These are phyloP conservation scores for Spiromastix sp. DNA, from an alignment of 2,329 filamentous ascomycete species.

Conservation along the genomic window DNA sequence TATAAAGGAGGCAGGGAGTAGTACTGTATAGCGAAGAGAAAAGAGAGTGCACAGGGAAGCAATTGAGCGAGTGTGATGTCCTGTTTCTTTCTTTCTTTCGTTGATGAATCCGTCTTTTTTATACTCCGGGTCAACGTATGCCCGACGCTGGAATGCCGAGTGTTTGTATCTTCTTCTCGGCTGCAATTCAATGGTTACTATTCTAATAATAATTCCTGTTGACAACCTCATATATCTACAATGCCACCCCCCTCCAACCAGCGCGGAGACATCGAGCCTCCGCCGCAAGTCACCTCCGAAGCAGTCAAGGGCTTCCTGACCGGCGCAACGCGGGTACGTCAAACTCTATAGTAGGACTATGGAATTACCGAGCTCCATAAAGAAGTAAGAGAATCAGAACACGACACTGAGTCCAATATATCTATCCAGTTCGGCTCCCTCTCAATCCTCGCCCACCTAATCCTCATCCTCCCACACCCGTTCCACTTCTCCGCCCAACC, in stretches of 20 bases:
- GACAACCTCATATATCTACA: conserved; percentile 7
- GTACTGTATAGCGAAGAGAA: no score
- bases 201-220: no score
- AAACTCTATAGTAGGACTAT: background rate
- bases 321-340: conserved; percentile 32
- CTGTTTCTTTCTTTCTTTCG: no score
- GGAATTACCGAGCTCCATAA: no score
- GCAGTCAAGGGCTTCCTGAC: conserved; percentile 33
- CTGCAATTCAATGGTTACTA: conserved; percentile 5
- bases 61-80: no score
- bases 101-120: no score
- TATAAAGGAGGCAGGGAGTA: no score
- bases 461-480: conserved; percentile 32
- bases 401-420: background rate
- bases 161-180: background rate
- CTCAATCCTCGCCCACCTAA: conserved; percentile 37
- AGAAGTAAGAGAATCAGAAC: no score
- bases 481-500: conserved; percentile 30
- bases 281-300: conserved; percentile 31
- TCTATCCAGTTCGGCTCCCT: conserved; percentile 33
- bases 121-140: background rate
- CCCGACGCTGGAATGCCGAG: no score
- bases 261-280: conserved; percentile 29
- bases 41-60: no score
- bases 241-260: conserved; percentile 35